Evolutionary conservation across 2,329 filamentous ascomycete genomes (phyloP).

Genomic region (Alternaria sp.): DNA sequence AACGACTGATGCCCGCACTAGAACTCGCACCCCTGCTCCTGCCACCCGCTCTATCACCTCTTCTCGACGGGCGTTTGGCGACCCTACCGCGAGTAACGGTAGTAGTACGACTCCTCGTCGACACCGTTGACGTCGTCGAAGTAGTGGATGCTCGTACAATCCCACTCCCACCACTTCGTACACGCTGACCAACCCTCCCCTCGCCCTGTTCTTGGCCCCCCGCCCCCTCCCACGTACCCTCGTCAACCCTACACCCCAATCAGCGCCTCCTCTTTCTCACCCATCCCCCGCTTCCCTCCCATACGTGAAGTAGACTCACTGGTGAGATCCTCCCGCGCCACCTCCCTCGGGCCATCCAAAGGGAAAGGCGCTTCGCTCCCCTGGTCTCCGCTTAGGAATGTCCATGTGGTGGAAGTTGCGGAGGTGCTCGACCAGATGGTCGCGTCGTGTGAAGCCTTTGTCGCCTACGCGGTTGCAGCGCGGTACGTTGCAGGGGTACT

Average conservation of each 20-base stretch:
- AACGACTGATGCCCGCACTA: not conserved
- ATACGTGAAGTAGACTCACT: not conserved
- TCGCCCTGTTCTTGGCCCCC: not conserved
- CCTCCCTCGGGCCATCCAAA: constrained; percentile 31
- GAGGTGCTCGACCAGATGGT: constrained; percentile 65
- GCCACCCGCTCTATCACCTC: constrained; percentile 7
- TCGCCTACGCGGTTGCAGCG: constrained; percentile 41
- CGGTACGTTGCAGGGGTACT: constrained; percentile 40
- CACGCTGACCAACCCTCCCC: not conserved
- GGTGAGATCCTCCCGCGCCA: not conserved
- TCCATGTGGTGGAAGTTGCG: constrained; percentile 62
- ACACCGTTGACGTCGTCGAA: not conserved
- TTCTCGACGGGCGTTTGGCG: constrained; percentile 2
- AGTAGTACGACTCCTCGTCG: not conserved
- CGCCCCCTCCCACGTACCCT: not conserved
- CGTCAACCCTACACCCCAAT: constrained; percentile 1
- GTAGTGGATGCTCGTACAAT: not conserved
- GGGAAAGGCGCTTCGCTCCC: constrained; percentile 40
- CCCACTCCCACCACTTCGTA: not conserved
- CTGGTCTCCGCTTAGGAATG: constrained; percentile 49
- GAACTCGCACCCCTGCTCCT: constrained; percentile 4
- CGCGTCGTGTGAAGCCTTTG: constrained; percentile 62
- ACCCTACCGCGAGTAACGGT: not conserved
- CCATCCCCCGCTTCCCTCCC: not conserved
- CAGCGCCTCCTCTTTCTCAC: constrained; percentile 6